phyloP scores from a whole-genome alignment of 129 eudicot species.

The Arctium minus region DNA sequence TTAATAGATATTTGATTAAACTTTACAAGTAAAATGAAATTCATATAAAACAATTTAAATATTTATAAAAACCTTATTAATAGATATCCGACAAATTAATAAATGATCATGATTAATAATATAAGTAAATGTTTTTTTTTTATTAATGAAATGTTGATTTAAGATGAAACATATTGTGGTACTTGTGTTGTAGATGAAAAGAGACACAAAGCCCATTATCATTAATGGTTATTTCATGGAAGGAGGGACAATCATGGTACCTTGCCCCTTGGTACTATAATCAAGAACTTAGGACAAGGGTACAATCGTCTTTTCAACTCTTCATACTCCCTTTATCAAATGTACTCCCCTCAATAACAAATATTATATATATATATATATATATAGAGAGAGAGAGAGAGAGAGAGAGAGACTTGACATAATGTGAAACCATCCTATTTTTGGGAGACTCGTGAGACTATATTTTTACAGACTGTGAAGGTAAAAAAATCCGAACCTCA shows the following conservation, averaged over 20 bases:
- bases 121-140: neutral
- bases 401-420: no score
- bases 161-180: neutral
- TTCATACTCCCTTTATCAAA: neutral
- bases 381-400: no score
- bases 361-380: no score
- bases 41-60: no score
- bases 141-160: neutral
- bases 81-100: neutral
- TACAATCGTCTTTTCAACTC: neutral
- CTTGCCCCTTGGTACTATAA: constrained; percentile 9
- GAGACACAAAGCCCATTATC: constrained; percentile 2
- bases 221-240: constrained; percentile 17
- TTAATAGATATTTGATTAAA: neutral
- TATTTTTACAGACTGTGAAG: no score
- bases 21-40: no score
- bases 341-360: no score
- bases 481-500: no score
- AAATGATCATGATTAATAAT: neutral
- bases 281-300: neutral
- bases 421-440: no score
- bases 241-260: constrained; percentile 20
- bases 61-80: neutral
- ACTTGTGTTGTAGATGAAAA: neutral
- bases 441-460: no score